These are phyloP conservation scores for Zygosaccharomyces pseudobailii DNA, from an alignment of 1,139 yeast species.

Conservation along the genomic window DNA sequence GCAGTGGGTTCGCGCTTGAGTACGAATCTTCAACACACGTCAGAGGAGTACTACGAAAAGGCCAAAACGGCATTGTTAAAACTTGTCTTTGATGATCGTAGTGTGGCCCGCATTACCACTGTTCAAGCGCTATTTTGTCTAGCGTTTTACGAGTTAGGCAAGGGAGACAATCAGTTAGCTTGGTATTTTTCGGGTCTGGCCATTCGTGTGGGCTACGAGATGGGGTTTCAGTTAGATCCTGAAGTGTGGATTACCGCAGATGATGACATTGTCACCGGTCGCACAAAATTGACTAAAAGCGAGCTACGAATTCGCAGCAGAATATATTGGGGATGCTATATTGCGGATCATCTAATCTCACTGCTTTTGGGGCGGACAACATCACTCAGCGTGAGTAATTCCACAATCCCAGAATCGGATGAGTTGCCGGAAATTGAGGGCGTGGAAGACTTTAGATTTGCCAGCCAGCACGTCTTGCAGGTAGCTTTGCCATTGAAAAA, in stretches of 20 bases:
- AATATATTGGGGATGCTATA: constrained; percentile 63
- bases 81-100: constrained; percentile 37
- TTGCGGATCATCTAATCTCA: constrained; percentile 61
- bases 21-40: constrained; percentile 38
- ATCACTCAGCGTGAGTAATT: constrained; percentile 50
- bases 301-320: constrained; percentile 55
- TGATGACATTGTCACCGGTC: constrained; percentile 13
- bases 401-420: constrained; percentile 57
- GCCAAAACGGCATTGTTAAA: constrained; percentile 43
- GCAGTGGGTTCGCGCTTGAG: constrained; percentile 54
- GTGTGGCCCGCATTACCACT: constrained; percentile 30
- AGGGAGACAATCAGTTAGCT: constrained; percentile 52
- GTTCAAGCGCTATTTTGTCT: constrained; percentile 50
- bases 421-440: constrained; percentile 58
- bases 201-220: constrained; percentile 58
- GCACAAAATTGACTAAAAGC: constrained; percentile 27
- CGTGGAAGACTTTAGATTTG: constrained; percentile 42
- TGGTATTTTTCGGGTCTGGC: constrained; percentile 67
- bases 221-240: constrained; percentile 62
- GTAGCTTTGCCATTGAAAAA: constrained; percentile 43
- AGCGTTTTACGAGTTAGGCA: constrained; percentile 56
- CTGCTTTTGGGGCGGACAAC: constrained; percentile 57
- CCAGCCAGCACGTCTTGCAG: constrained; percentile 37
- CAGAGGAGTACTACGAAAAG: constrained; percentile 44
- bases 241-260: constrained; percentile 46